Base-by-base conservation (phyloP, 371 early-diverging fungal genomes). In the Rhizopus microsporus region DNA sequence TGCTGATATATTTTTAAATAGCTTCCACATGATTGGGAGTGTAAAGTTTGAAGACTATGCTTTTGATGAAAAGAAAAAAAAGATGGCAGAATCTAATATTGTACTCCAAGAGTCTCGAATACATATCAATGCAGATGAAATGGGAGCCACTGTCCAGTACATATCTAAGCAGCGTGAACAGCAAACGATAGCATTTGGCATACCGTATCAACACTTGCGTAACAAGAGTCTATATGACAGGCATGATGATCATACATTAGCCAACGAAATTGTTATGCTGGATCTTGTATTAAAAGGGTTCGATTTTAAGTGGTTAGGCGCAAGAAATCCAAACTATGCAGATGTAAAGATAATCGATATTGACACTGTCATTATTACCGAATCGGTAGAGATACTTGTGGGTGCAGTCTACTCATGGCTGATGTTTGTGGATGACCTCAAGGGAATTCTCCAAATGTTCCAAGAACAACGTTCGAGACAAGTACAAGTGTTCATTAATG, bases 351-450 rank as follows among this genome's bases (percentile, higher is more conserved):
- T 87, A 7, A 69, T 73, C n/a, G 69, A 64, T 37, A 37, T 88
- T 9, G 65, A 75, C 5, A 75, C 82, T 0, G 75, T 84, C 45
- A 81, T 86, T 15, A 86, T 90, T 43, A 87, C 85, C 4, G 88
- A 90, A 66, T 85, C 89, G 0, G 80, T 83, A 0, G 92, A 92
- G 44, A 90, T 90, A 50, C 73, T 90, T 4, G 84, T 82, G 12
- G 92, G 92, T 15, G 87, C 88, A 5, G 78, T 87, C 7, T 81
- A 82, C 47, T 82, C 89, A 3, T 91, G 92, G 92, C 67, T 88
- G 23, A 81, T 85, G 0, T 90, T 90, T 67, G 72, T 87, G 3
- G 83, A 84, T 58, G 86, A 87, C 56, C 60, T 88, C 12, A 72
- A 81, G 45, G 68, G 72, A 12, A 83, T 86, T 34, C 57, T 88